A percentile compares a stretch with the other conserved stretches of the same genome.
Evolutionary conservation across 768 basidiomycete species (phyloP).

Genomic region (Suillus subaureus): DNA sequence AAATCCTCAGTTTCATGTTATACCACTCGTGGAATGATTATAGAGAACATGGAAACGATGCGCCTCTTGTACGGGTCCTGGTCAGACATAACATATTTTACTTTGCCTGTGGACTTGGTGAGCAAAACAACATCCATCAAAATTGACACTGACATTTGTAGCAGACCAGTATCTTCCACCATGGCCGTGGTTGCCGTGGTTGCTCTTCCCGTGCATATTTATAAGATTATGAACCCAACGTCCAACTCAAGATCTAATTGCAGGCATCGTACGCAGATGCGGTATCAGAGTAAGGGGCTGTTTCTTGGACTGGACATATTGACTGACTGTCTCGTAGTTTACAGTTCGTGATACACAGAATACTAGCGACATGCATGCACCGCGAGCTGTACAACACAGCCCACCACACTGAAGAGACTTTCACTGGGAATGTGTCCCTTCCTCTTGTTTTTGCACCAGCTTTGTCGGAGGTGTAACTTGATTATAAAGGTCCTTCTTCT

Average conservation of each 20-base stretch:
- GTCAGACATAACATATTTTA: not conserved
- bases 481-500: not conserved
- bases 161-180: not conserved
- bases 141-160: not conserved
- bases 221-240: not conserved
- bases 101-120: constrained; percentile 1
- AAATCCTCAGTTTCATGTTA: not conserved
- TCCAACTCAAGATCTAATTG: not conserved
- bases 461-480: not conserved
- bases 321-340: not conserved
- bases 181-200: not conserved
- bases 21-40: too few relatives aligned
- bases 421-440: not conserved
- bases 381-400: not conserved
- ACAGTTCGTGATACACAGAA: not conserved
- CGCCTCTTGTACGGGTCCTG: not conserved
- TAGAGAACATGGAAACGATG: too few relatives aligned
- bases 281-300: not conserved
- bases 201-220: not conserved
- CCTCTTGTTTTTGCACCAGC: not conserved
- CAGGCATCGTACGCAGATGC: not conserved
- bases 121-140: not conserved
- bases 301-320: not conserved
- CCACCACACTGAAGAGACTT: not conserved
- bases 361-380: not conserved